Percentiles rank a stretch among this genome's conserved stretches.
phyloP scores from a whole-genome alignment of 805 yeast genomes.

The Jamesozyma lodderae region DNA sequence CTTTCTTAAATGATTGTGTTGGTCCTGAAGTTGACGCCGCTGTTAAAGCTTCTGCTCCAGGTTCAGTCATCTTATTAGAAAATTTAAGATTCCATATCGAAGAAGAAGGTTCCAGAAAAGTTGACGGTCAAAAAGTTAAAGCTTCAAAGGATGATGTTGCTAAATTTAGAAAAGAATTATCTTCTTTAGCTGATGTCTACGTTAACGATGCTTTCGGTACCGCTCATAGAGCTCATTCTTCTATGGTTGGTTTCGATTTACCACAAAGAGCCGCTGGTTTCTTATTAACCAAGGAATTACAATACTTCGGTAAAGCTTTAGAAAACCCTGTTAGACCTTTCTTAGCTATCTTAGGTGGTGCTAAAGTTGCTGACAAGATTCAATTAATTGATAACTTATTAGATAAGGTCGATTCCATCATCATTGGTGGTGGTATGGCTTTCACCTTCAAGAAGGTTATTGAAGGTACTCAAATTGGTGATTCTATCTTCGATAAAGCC shows the following conservation, averaged over 20 bases:
- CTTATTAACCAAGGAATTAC: constrained; percentile 94
- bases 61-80: constrained; percentile 83
- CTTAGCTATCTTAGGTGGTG: constrained; percentile 98
- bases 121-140: constrained; percentile 87
- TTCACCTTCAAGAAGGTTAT: constrained; percentile 96
- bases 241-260: constrained; percentile 94
- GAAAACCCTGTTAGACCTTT: constrained; percentile 97
- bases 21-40: constrained; percentile 81
- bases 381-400: constrained; percentile 94
- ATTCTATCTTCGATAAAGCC: constrained; percentile 84
- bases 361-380: constrained; percentile 98
- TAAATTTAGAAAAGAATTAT: constrained; percentile 79
- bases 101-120: constrained; percentile 87
- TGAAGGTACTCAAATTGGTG: constrained; percentile 80
- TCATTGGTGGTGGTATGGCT: constrained; percentile 99
- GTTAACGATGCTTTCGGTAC: constrained; percentile 98
- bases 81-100: constrained; percentile 97
- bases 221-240: constrained; percentile 98
- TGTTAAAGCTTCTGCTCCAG: constrained; percentile 61
- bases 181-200: constrained; percentile 91
- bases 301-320: constrained; percentile 93
- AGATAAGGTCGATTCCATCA: constrained; percentile 89
- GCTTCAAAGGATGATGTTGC: constrained; percentile 77
- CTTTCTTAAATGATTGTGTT: constrained; percentile 81
- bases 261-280: constrained; percentile 97